These are phyloP conservation scores for Agastache rugosa DNA, from an alignment of 257 asterid species.

Conservation along the genomic window DNA sequence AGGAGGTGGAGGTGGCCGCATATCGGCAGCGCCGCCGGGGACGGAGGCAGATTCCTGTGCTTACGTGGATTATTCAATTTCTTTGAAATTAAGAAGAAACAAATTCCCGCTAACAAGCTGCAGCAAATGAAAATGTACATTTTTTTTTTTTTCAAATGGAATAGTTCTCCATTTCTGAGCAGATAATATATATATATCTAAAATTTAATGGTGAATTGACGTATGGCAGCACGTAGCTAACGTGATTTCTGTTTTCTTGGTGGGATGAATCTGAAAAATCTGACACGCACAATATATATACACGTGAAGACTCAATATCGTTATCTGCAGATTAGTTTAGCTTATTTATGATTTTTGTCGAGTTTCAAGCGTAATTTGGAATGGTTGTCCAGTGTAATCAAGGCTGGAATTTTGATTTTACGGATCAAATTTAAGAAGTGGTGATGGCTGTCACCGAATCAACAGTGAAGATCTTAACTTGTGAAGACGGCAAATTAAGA, in stretches of 20 bases:
- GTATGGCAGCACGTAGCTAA: conserved; percentile 29
- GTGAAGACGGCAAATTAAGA: neutral
- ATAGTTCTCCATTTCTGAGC: neutral
- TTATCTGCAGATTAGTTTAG: conserved; percentile 13
- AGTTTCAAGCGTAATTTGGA: neutral
- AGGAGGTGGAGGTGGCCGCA: conserved; percentile 67
- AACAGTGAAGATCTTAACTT: conserved; percentile 24
- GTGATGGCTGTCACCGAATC: neutral
- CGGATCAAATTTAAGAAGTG: neutral
- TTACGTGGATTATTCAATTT: conserved; percentile 16
- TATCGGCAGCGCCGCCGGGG: conserved; percentile 56
- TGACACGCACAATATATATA: neutral
- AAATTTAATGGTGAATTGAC: conserved; percentile 11
- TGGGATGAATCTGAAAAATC: conserved; percentile 17
- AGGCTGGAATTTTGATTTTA: neutral
- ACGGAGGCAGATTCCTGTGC: conserved; percentile 49
- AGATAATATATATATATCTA: neutral
- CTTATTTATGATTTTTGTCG: neutral
- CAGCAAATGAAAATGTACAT: conserved; percentile 31
- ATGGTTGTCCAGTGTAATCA: neutral
- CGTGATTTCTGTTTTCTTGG: conserved; percentile 17
- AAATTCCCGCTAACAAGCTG: neutral
- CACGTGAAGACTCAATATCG: neutral
- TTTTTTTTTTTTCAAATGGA: neutral
- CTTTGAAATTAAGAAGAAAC: conserved; percentile 32